A percentile compares a stretch with the other conserved stretches of the same genome.
These are phyloP conservation scores for Diversispora epigaea DNA, from an alignment of 192 early-diverging fungal species.

Conservation along the genomic window DNA sequence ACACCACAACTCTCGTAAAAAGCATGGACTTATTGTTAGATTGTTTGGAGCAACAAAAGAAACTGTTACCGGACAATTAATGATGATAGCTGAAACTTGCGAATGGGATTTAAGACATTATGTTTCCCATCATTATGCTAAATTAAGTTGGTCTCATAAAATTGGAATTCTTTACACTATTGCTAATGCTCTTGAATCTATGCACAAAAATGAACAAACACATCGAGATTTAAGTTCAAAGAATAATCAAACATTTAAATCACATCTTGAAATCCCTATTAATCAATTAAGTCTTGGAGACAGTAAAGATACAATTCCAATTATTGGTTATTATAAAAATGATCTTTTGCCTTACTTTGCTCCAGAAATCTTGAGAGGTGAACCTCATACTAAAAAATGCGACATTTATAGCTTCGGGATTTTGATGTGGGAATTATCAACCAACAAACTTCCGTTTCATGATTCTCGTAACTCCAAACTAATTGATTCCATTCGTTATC, in stretches of 20 bases:
- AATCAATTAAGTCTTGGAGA: background rate
- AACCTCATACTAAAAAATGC: constrained; percentile 35
- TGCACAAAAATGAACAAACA: background rate
- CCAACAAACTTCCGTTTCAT: constrained; percentile 36
- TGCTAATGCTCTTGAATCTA: background rate
- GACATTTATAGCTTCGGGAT: constrained; percentile 46
- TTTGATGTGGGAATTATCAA: constrained; percentile 47
- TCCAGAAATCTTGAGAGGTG: constrained; percentile 38
- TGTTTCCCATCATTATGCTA: constrained; percentile 18
- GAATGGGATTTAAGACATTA: constrained; percentile 34
- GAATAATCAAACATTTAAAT: constrained; percentile 19
- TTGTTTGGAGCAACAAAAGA: constrained; percentile 26
- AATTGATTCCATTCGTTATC: too few relatives aligned
- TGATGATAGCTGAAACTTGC: constrained; percentile 23
- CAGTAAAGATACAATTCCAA: background rate
- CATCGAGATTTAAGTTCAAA: background rate
- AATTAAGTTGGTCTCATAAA: constrained; percentile 16
- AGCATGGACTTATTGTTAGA: constrained; percentile 20
- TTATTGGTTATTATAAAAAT: background rate
- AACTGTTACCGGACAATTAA: constrained; percentile 2
- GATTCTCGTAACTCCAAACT: background rate
- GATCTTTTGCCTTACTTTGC: constrained; percentile 46
- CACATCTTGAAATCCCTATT: background rate
- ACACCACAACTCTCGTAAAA: background rate
- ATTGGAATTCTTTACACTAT: constrained; percentile 19